Evolutionary conservation across 2,329 filamentous ascomycete genomes (phyloP).

Genomic region (Tolypocladium tundrense): DNA sequence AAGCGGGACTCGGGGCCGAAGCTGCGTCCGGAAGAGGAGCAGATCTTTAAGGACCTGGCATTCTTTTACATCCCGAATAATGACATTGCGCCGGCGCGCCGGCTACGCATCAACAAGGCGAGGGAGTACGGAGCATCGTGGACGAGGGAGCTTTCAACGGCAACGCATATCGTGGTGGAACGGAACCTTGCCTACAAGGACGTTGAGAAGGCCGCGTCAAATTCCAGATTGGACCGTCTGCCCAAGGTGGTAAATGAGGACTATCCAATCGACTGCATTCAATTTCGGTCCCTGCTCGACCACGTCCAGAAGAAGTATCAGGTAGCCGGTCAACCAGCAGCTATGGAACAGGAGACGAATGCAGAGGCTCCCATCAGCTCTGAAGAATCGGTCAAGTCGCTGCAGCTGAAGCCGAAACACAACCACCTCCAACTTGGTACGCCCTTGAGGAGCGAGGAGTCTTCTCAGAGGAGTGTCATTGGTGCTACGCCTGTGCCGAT

Average conservation of each 20-base stretch:
- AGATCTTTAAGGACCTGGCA: slow-evolving; percentile 49
- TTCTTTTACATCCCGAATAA: slow-evolving; percentile 79
- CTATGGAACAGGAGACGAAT: neutral
- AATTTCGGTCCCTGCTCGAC: slow-evolving; percentile 47
- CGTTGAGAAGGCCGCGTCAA: slow-evolving; percentile 39
- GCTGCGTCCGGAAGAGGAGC: slow-evolving; percentile 37
- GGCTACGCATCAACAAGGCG: slow-evolving; percentile 63
- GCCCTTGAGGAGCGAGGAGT: slow-evolving; percentile 23
- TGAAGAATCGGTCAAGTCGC: slow-evolving; percentile 22
- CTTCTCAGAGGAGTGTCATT: slow-evolving; percentile 11
- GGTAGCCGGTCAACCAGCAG: slow-evolving; percentile 37
- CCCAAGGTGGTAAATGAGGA: slow-evolving; percentile 53
- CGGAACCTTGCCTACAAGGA: slow-evolving; percentile 53
- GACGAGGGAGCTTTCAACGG: slow-evolving; percentile 44
- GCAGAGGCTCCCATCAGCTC: slow-evolving; percentile 3
- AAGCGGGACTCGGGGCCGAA: slow-evolving; percentile 33
- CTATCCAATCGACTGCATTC: slow-evolving; percentile 60
- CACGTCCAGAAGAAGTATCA: slow-evolving; percentile 48
- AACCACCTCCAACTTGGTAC: slow-evolving; percentile 27
- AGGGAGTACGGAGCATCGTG: slow-evolving; percentile 67
- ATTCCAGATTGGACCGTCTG: slow-evolving; percentile 10
- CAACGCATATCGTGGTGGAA: slow-evolving; percentile 78
- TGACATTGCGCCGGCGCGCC: slow-evolving; percentile 56
- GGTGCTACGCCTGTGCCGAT: slow-evolving; percentile 8
- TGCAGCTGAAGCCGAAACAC: slow-evolving; percentile 37